Base-by-base conservation (phyloP, 1,284 basidiomycete genomes). In the Boletus sp. region DNA sequence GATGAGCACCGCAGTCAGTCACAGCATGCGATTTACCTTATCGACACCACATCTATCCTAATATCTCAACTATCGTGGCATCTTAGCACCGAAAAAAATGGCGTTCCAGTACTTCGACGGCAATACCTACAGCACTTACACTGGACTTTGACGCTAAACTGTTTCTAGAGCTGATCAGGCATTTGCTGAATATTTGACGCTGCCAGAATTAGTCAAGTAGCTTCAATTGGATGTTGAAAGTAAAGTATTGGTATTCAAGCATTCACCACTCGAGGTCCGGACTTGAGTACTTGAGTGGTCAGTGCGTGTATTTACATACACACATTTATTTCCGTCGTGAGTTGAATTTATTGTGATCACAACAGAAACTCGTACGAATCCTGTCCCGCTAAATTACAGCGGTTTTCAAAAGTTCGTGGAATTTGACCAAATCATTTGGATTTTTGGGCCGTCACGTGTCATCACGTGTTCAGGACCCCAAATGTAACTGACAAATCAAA, bases 21-120 rank as follows among this genome's bases (percentile, higher is more conserved):
- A 24, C 43, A 42, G 33, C 35, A 60, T 41, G 18, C 29, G 44
- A 50, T 44, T 43, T 37, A 53, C 37, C 31, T 57, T 57, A 61
- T 37, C 43, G 29, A 48, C 45, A 51, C 20, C 41, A 13, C 41
- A 42, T 42, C 20, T 22, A 20, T 13, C 20, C 20, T 29, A 24
- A 18, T 18, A 11, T 48, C 15, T 36, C 35, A 56, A 36, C 20
- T 5, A 29, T 18, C 18, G 16, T 36, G 7, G 5, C 16, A 37
- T 37, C 36, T 18, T 37, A 37, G 9, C n/a, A 41, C 20, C 7
- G 7, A 33, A 31, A 41, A 24, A 41, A 13, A 27, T 36, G 35
- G 20, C 13, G n/a, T 29, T 22, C 41, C 18, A 8, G 18, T 16
- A 24, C 11, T 5, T 46, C 16, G 27, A 46, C 27, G 44, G 29